These are phyloP conservation scores for Aspergillus quadricinctus DNA, from an alignment of 2,329 filamentous ascomycete genomes.

Conservation along the genomic window DNA sequence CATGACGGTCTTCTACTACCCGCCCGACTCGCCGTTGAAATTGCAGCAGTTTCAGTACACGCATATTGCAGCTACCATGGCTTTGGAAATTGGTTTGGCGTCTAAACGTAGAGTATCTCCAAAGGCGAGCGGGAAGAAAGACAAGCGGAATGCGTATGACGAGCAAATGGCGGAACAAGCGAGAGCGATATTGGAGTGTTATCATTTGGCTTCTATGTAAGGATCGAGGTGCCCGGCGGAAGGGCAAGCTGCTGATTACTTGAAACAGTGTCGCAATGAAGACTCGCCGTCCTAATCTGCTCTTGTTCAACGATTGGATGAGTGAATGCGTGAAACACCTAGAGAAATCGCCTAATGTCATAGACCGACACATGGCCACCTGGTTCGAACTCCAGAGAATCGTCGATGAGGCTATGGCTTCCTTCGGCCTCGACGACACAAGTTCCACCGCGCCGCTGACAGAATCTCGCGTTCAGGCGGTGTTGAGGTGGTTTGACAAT, in stretches of 20 bases:
- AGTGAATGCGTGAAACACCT: slow-evolving; percentile 28
- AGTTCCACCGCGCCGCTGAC: slow-evolving; percentile 28
- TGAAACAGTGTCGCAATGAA: slow-evolving; percentile 31
- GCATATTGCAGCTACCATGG: slow-evolving; percentile 51
- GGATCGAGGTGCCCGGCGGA: neutral
- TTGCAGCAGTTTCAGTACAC: slow-evolving; percentile 51
- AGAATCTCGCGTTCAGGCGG: slow-evolving; percentile 30
- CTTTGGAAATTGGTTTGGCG: slow-evolving; percentile 40
- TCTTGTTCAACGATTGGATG: slow-evolving; percentile 36
- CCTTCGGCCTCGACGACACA: slow-evolving; percentile 34
- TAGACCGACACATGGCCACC: slow-evolving; percentile 27
- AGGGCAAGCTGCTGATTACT: slow-evolving; percentile 3
- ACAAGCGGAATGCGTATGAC: slow-evolving; percentile 15
- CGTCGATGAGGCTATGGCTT: slow-evolving; percentile 31
- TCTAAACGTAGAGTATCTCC: slow-evolving; percentile 26
- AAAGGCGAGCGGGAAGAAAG: slow-evolving; percentile 10
- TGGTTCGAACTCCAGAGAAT: slow-evolving; percentile 35
- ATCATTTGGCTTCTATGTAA: slow-evolving; percentile 31
- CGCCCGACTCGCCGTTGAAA: slow-evolving; percentile 45
- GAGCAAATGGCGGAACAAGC: slow-evolving; percentile 33
- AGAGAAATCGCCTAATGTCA: slow-evolving; percentile 25
- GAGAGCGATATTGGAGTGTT: slow-evolving; percentile 29
- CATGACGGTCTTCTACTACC: slow-evolving; percentile 49
- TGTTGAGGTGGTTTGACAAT: slow-evolving; percentile 34
- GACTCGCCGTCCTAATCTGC: slow-evolving; percentile 32